Evolutionary conservation across 805 yeast genomes (phyloP).

Genomic region (Hemisphaericaspora nanyangensis): DNA sequence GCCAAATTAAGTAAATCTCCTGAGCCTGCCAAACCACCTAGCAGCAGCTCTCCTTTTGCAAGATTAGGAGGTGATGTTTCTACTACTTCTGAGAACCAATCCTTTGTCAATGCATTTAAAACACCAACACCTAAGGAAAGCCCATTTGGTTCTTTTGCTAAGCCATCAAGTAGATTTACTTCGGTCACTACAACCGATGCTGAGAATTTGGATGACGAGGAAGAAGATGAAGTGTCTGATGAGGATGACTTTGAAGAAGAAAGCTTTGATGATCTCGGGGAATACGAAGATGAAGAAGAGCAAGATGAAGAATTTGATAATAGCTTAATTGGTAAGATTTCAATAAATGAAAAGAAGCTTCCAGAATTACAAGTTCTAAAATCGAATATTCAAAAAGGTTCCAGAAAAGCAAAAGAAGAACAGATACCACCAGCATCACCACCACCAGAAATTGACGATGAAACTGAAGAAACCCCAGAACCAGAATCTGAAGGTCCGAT

Average conservation of each 20-base stretch:
- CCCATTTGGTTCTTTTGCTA: too few species aligned
- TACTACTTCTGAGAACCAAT: background rate
- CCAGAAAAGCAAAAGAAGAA: too few species aligned
- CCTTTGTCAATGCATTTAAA: background rate
- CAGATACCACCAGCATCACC: too few species aligned
- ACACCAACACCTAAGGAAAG: background rate
- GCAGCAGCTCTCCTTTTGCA: conserved; percentile 10
- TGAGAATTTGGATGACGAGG: background rate
- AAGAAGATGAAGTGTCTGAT: conserved; percentile 2
- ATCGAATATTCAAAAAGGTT: too few species aligned
- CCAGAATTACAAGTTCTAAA: too few species aligned
- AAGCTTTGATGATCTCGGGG: background rate
- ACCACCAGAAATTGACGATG: too few species aligned
- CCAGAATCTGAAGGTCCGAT: background rate
- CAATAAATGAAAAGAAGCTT: background rate
- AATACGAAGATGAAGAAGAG: background rate
- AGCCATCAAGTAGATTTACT: too few species aligned
- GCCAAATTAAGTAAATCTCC: background rate
- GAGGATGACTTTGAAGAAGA: conserved; percentile 2
- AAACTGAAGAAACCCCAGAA: conserved; percentile 1
- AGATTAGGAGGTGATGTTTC: background rate
- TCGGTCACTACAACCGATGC: too few species aligned
- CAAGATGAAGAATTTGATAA: conserved; percentile 1
- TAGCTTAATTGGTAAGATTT: background rate
- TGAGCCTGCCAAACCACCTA: background rate